Evolutionary conservation across 2,329 filamentous ascomycete genomes (phyloP), one percentile per base, ranked within the genome.

Genomic region (Fusarium setosum): DNA sequence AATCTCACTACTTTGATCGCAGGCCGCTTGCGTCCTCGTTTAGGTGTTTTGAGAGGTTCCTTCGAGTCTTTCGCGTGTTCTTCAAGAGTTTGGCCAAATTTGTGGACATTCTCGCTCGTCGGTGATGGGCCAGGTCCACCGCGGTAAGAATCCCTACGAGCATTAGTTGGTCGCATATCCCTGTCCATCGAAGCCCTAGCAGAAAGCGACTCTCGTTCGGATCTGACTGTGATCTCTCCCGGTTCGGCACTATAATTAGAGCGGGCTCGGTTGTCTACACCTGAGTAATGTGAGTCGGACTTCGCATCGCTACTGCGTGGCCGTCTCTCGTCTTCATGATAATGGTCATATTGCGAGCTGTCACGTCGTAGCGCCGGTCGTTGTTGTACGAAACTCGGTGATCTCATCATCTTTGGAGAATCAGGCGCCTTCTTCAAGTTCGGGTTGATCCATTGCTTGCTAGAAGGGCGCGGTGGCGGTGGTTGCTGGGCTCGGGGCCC

Each of bases 391-490:
- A 86, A 83, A 54, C 80, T 84, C 60, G 83, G 83, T 2, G 84
- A 82, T 56, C 84, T 78, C 67, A 80, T 81, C 26, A 81, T 71
- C 61, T 84, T 85, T 3, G 86, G 85, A 3, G 84, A 86, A 17
- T 85, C 83, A 2, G 84, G 82, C 0, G 77, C 74, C 58, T 84
- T 84, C 72, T 83, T 86, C 5, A 84, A 68, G 24, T 80, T 82
- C 4, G 85, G 83, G 49, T 87, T 87, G 57, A 86, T 84, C 86
- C 86, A 88, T 73, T 88, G 86, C 67, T 86, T 87, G 71, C 85
- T 87, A 1, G 84, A 85, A 15, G 83, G 81, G 7, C 84, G 81
- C n/a, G 65, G 65, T 9, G 65, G 65, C 6, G 80, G 79, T 45
- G 79, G 78, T 57, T 82, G 83, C 59, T 86, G 84, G 15, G 82